phyloP scores from a whole-genome alignment of 805 yeast species.

The Komagataella phaffii region DNA sequence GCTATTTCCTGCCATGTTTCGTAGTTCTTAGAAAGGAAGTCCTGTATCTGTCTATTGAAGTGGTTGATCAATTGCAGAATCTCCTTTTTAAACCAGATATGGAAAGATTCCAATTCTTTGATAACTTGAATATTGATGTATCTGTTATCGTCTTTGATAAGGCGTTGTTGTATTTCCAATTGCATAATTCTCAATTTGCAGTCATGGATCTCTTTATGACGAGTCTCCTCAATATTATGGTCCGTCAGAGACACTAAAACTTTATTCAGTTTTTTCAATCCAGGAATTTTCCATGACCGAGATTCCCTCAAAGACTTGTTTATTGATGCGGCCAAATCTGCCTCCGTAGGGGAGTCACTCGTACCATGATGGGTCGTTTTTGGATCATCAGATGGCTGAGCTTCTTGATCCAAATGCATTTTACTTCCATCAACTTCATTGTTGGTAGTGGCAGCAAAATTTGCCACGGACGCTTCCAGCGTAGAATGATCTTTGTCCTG shows the following conservation, averaged over 20 bases:
- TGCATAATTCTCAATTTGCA: conserved; percentile 16
- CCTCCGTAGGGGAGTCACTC: conserved; percentile 9
- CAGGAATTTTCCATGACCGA: conserved; percentile 20
- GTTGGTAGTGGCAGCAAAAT: not conserved
- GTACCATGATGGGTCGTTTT: conserved; percentile 6
- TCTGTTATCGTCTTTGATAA: conserved; percentile 13
- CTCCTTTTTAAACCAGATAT: conserved; percentile 17
- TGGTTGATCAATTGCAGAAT: conserved; percentile 8
- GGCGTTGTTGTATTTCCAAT: conserved; percentile 15
- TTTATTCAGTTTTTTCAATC: conserved; percentile 19
- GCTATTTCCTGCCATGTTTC: conserved; percentile 15
- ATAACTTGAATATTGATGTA: conserved; percentile 12
- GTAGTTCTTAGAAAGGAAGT: conserved; percentile 9
- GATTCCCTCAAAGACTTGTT: conserved; percentile 12
- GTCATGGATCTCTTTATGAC: conserved; percentile 16
- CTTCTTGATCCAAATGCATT: not conserved
- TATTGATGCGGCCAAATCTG: conserved; percentile 17
- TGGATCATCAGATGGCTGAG: not conserved
- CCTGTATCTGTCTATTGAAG: conserved; percentile 12
- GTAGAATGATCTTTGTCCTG: conserved; percentile 17
- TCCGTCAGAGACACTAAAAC: conserved; percentile 20
- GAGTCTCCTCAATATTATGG: conserved; percentile 19
- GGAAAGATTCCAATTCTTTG: conserved; percentile 14
- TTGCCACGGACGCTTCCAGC: conserved; percentile 15
- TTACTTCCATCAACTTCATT: not conserved